Percentiles rank a stretch among this genome's conserved stretches.
phyloP scores from a whole-genome alignment of 805 yeast species.

The Gaillardinia entomophila region DNA sequence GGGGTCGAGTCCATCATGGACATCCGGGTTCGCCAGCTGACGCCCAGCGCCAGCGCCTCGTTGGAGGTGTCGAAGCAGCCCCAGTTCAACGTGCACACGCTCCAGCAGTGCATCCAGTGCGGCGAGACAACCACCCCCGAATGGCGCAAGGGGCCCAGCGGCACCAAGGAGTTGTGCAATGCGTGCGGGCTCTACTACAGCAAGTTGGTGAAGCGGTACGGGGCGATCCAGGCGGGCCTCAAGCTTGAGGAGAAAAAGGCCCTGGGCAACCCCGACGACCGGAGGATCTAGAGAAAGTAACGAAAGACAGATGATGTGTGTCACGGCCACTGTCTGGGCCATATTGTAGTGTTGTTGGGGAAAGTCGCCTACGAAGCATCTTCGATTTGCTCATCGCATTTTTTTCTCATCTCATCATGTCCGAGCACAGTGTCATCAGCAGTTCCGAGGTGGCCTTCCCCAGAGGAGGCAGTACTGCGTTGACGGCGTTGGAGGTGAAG shows the following conservation, averaged over 20 bases:
- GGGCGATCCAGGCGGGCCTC: conserved; percentile 4
- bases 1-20: not conserved
- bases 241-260: conserved; percentile 3
- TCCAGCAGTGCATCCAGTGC: conserved; percentile 13
- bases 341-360: no score
- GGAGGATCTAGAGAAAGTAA: not conserved
- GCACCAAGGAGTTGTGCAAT: conserved; percentile 12
- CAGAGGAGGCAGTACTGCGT: conserved; percentile 88
- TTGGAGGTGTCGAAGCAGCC: no score
- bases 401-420: not conserved
- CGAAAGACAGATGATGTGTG: not conserved
- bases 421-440: conserved; percentile 15
- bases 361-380: not conserved
- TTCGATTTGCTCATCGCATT: not conserved
- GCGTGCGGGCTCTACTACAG: conserved; percentile 15
- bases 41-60: not conserved
- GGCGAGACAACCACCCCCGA: conserved; percentile 13
- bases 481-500: conserved; percentile 86
- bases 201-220: conserved; percentile 7
- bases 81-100: no score
- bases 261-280: not conserved
- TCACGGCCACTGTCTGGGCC: conserved; percentile 1
- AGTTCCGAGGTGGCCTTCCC: conserved; percentile 69
- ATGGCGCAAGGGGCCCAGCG: conserved; percentile 15
- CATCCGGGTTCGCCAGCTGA: not conserved